Base-by-base conservation (phyloP, 75 land plant species). In the Sequoia sempervirens region DNA sequence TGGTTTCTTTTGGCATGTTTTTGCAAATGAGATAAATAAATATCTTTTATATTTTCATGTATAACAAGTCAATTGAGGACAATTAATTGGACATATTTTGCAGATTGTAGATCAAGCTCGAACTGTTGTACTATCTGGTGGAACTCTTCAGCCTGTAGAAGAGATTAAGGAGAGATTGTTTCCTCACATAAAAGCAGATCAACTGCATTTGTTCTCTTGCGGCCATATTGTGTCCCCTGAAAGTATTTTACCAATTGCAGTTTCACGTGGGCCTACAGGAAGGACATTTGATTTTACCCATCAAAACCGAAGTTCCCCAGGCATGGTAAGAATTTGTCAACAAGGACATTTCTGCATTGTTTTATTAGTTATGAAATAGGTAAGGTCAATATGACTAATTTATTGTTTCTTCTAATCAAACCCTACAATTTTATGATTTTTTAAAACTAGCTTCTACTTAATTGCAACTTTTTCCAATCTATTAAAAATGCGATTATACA, bases 61-160 rank as follows among this genome's bases (percentile, higher is more conserved):
- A 5, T 28, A 36, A 18, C 18, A n/a, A 47, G 3, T n/a, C 26
- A 80, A 82, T 54, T 47, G 37, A 70, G 36, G 4, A 32, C 41
- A 50, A 46, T 52, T 38, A 66, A 84, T 30, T 75, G 34, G 37
- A 14, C 28, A 80, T 74, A 34, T 46, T 79, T 80, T 4, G 83
- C 86, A 97, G 99, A 90, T 98, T 75, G 85, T 88, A 40, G 86
- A 90, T 79, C 88, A 96, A 87, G 95, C 98, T 61, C 93, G 90
- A 82, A 90, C 95, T 74, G 95, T 98, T 78, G 84, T 98, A 6
- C 89, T 98, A 82, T 94, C 98, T 10, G 99, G 99, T 17, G 99
- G 99, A 50, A 98, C 99, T 70, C 84, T 98, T 86, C 98, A 96
- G 81, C 99, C 99, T 7, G 87, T 98, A 43, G 96, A 94, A 85